phyloP scores from a whole-genome alignment of 2,329 filamentous ascomycete species.

The Sporothrix globosa region DNA sequence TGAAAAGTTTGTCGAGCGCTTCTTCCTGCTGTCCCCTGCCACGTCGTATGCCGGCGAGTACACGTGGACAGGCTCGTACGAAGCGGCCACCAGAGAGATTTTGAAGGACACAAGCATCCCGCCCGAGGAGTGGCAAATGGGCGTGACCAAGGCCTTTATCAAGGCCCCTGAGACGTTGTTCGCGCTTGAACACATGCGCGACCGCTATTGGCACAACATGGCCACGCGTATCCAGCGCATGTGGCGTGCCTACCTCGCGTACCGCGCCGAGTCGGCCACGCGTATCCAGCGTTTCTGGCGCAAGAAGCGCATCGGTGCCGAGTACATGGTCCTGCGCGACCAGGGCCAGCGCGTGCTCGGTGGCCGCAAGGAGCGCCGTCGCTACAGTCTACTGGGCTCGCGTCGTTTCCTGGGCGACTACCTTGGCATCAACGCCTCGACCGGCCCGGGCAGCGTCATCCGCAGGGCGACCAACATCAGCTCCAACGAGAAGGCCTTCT shows the following conservation, averaged over 20 bases:
- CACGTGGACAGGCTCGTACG: slow-evolving; percentile 87
- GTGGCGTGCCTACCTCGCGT: slow-evolving; percentile 94
- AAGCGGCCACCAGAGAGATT: slow-evolving; percentile 87
- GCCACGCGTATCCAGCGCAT: slow-evolving; percentile 95
- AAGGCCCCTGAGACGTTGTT: slow-evolving; percentile 97
- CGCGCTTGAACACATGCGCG: slow-evolving; percentile 94
- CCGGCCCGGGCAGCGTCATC: slow-evolving; percentile 79
- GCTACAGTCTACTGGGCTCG: slow-evolving; percentile 89
- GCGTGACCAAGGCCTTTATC: slow-evolving; percentile 95
- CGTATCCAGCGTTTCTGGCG: slow-evolving; percentile 96
- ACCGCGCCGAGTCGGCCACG: slow-evolving; percentile 87
- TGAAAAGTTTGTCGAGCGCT: slow-evolving; percentile 96
- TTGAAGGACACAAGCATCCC: slow-evolving; percentile 96
- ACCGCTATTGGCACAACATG: slow-evolving; percentile 99
- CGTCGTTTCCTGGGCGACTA: slow-evolving; percentile 95
- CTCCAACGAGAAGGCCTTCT: slow-evolving; percentile 74
- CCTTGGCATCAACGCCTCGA: slow-evolving; percentile 79
- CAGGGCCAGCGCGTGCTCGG: slow-evolving; percentile 81
- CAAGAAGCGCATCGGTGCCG: slow-evolving; percentile 85
- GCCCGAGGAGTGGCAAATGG: slow-evolving; percentile 93
- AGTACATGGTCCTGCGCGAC: slow-evolving; percentile 85
- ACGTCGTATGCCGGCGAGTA: slow-evolving; percentile 97
- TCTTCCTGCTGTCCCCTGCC: slow-evolving; percentile 91
- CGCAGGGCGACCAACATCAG: slow-evolving; percentile 72
- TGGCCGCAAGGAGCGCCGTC: slow-evolving; percentile 84